These are phyloP conservation scores for Dendryphion nanum DNA, from an alignment of 2,329 filamentous ascomycete species.

Conservation along the genomic window DNA sequence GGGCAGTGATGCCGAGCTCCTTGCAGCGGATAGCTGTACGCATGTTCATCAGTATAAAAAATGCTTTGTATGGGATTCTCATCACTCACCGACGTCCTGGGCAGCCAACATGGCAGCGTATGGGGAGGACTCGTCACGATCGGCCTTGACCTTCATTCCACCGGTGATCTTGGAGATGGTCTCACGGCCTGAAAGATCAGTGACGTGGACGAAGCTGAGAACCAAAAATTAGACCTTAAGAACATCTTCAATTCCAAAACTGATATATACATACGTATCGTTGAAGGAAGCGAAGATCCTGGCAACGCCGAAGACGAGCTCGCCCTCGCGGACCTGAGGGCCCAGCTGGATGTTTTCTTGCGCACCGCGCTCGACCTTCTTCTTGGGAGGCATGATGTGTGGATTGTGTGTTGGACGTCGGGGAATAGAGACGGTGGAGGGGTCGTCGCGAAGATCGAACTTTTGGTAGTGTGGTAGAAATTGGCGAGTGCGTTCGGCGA, in stretches of 20 bases:
- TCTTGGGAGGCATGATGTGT: conserved; percentile 91
- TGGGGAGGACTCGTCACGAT: conserved; percentile 99
- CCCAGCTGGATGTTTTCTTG: conserved; percentile 94
- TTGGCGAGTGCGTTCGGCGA: conserved; percentile 4
- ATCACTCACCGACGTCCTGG: conserved; percentile 63
- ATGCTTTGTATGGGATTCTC: background rate
- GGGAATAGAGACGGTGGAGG: conserved; percentile 23
- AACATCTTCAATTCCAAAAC: background rate
- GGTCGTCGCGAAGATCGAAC: conserved; percentile 13
- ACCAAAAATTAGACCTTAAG: background rate
- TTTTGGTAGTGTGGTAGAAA: conserved; percentile 3
- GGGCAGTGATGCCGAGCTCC: conserved; percentile 84
- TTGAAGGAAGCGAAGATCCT: conserved; percentile 88
- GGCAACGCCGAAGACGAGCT: conserved; percentile 97
- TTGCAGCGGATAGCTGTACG: conserved; percentile 74
- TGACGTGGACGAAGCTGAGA: conserved; percentile 78
- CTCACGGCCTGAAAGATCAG: conserved; percentile 98
- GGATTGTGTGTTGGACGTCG: conserved; percentile 25
- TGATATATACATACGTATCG: conserved; percentile 49
- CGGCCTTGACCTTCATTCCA: conserved; percentile 97
- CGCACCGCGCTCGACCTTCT: conserved; percentile 72
- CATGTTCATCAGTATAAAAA: background rate
- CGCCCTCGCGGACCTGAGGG: conserved; percentile 95
- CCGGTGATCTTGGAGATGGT: conserved; percentile 99
- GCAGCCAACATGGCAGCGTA: conserved; percentile 99